Base-by-base conservation (phyloP, 2,329 filamentous ascomycete genomes). In the Fusarium brevicatenulatum region DNA sequence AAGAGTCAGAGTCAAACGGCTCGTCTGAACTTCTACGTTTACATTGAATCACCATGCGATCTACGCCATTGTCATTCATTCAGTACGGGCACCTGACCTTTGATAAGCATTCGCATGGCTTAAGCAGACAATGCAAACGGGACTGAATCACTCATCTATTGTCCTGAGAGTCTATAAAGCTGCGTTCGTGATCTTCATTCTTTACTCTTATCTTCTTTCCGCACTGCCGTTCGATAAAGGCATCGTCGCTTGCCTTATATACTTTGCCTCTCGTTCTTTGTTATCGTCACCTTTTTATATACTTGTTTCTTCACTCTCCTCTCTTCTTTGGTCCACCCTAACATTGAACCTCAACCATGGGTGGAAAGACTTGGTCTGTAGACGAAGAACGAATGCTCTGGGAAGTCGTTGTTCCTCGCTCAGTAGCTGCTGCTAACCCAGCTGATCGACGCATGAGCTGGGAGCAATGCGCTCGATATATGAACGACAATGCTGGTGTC, bases 371-470 rank as follows among this genome's bases (percentile, higher is more conserved):
- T 9, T 89, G 87, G 87, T 83, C 85, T 1, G 64, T 64, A 0
- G 77, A 82, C 2, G 87, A 89, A 68, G 87, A 89, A 77, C 62
- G 73, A 3, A 78, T 84, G 69, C 89, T 88, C 74, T 89, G 87
- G 87, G 77, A 78, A 13, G 70, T 72, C 6, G 76, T 83, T 32
- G 74, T 86, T 3, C 80, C 82, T 2, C 74, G 77, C 11, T 86
- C 84, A 0, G 76, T 79, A 5, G 83, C 81, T 58, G 76, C 78
- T 37, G 75, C 78, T 9, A 75, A 75, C 36, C 65, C 70, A 10
- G 37, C 58, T 9, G 55, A 71, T 21, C 72, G 71, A 19, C 21
- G 46, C 7, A n/a, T 78, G 28, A 80, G 78, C 55, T 86, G 85
- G 85, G 77, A 79, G 4, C 58, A 80, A 16, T 81, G 84, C 28